Conservation (phyloP, 257 asterid species). For the Petunia axillaris region DNA sequence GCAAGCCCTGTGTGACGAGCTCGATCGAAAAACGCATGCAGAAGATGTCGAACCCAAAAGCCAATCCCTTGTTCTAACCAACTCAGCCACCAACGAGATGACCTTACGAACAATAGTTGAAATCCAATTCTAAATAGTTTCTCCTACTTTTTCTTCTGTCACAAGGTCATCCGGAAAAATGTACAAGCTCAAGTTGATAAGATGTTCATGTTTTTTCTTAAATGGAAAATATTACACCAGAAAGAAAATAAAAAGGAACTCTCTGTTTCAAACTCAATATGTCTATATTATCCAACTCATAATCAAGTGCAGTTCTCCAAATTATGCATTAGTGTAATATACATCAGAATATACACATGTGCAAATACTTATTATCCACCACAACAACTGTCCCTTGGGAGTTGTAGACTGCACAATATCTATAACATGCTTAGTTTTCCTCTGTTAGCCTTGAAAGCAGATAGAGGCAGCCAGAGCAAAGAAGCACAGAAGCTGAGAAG, state of each 20-base stretch:
- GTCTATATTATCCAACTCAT: not conserved
- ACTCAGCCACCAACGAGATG: too few relatives aligned
- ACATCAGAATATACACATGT: not conserved
- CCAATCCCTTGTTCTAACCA: too few relatives aligned
- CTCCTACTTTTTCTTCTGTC: too few relatives aligned
- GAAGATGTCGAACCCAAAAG: too few relatives aligned
- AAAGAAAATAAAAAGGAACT: not conserved
- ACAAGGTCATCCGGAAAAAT: not conserved
- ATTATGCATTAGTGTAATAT: not conserved
- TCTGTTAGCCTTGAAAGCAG: conserved; percentile 76
- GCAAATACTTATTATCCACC: not conserved
- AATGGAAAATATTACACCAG: not conserved
- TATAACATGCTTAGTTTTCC: not conserved
- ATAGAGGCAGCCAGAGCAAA: conserved; percentile 76
- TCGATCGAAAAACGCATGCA: too few relatives aligned
- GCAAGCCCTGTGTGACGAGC: too few relatives aligned
- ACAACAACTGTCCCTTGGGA: not conserved
- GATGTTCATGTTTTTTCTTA: not conserved
- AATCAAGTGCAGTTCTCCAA: too few relatives aligned
- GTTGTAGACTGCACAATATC: not conserved
- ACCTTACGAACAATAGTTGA: too few relatives aligned
- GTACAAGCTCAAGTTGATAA: not conserved
- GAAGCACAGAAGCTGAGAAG: conserved; percentile 81
- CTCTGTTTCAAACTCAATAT: not conserved
- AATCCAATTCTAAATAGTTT: too few relatives aligned